Percentiles rank a stretch among this genome's conserved stretches.
Evolutionary conservation across 2,329 filamentous ascomycete genomes (phyloP).

Genomic region (Nemania serpens): DNA sequence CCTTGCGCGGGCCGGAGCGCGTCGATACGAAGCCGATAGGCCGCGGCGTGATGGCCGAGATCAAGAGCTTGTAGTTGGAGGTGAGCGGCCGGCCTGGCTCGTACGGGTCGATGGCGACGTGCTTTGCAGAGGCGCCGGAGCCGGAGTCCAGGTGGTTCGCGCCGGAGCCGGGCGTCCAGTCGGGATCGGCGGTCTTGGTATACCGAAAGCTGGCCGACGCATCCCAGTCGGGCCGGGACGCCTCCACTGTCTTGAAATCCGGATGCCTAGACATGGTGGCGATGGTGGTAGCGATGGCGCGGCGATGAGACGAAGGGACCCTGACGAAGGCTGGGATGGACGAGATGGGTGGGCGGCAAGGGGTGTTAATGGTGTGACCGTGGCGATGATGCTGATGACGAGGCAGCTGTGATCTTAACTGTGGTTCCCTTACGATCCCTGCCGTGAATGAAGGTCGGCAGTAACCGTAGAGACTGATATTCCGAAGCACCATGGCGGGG

Average conservation of each 20-base stretch:
- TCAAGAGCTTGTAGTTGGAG: slow-evolving; percentile 91
- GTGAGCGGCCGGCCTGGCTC: slow-evolving; percentile 66
- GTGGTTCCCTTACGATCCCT: not conserved
- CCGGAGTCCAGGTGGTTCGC: slow-evolving; percentile 56
- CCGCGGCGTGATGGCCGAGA: slow-evolving; percentile 79
- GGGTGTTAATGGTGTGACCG: slow-evolving; percentile 13
- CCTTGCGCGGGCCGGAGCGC: slow-evolving; percentile 38
- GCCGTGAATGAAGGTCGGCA: slow-evolving; percentile 8
- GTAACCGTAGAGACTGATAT: slow-evolving; percentile 2
- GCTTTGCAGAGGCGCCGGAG: slow-evolving; percentile 46
- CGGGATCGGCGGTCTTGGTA: slow-evolving; percentile 67
- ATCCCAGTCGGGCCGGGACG: slow-evolving; percentile 66
- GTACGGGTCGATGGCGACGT: slow-evolving; percentile 83
- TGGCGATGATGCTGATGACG: not conserved
- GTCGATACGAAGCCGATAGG: slow-evolving; percentile 73
- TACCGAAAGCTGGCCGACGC: slow-evolving; percentile 52
- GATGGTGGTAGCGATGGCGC: not conserved
- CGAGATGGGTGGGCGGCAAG: not conserved
- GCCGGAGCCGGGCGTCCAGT: slow-evolving; percentile 69
- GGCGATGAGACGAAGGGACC: not conserved
- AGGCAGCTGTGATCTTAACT: not conserved
- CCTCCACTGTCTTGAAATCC: slow-evolving; percentile 76
- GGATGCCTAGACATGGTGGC: slow-evolving; percentile 57
- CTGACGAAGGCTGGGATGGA: not conserved
- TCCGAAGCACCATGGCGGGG: not conserved